Conservation (phyloP, 164 flowering plant genomes). For the Platanus orientalis region DNA sequence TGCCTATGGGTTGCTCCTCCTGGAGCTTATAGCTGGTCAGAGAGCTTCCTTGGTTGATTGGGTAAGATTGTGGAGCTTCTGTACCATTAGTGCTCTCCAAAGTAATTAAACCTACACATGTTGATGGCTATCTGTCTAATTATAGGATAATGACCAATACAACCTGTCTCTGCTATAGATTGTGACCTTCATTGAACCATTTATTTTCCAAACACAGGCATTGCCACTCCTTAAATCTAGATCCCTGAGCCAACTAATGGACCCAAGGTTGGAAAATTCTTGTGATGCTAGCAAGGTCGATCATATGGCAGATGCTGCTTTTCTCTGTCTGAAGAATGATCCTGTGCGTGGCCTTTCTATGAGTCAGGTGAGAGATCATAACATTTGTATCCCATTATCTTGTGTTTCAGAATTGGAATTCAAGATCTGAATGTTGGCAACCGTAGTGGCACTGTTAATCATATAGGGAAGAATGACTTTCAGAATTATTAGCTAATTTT, state of each 20-base stretch:
- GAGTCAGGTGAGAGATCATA: slow-evolving; percentile 35
- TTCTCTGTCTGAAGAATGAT: slow-evolving; percentile 29
- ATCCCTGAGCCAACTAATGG: slow-evolving; percentile 25
- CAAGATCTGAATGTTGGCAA: no score
- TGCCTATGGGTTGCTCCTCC: slow-evolving; percentile 38
- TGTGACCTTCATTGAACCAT: not conserved
- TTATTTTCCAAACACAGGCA: slow-evolving; percentile 23
- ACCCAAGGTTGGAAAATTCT: slow-evolving; percentile 26
- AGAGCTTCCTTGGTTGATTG: slow-evolving; percentile 22
- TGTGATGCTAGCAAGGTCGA: slow-evolving; percentile 15
- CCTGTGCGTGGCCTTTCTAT: slow-evolving; percentile 16
- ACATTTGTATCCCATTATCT: no score
- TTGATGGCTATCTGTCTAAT: no score
- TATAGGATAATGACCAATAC: no score
- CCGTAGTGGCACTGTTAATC: no score
- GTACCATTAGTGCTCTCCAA: no score
- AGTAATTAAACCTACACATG: no score
- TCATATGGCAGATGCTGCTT: slow-evolving; percentile 32
- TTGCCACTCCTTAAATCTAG: slow-evolving; percentile 29
- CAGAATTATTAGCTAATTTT: no score
- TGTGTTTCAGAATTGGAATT: no score
- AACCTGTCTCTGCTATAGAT: no score
- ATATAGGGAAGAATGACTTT: no score
- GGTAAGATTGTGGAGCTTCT: slow-evolving; percentile 23
- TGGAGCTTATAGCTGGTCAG: slow-evolving; percentile 44